Evolutionary conservation across 805 yeast species (phyloP), one percentile per base, ranked within the genome.

Genomic region (Suhomyces tanzawaensis): DNA sequence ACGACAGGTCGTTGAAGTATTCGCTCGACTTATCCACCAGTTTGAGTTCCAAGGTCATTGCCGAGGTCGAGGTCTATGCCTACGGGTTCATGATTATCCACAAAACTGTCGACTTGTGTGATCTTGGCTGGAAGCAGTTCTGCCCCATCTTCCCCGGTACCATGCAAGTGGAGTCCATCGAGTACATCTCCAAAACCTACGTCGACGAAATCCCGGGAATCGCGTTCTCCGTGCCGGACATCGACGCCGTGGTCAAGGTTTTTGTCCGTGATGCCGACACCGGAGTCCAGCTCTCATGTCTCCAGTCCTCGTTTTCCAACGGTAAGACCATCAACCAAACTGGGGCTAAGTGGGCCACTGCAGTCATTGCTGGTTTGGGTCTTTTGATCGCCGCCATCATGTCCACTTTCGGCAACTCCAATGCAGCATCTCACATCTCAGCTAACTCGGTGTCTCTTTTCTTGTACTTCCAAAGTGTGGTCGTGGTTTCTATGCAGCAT

Each of bases 301-400:
- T 88, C 40, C 91, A 85, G 55, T 80, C 87, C 13, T 74, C 75
- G 42, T 80, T 88, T 55, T 53, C 81, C 15, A 88, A 88, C 56
- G 88, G 90, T 25, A 85, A 81, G 52, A 81, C 95, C 2, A 91
- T 88, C 19, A 41, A 40, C 30, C 95, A 87, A 55, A 70, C 48
- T 5, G 62, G 62, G 14, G 56, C 83, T 41, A 84, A 85, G 62
- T 90, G 97, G 97, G 95, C 87, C 28, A 87, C 96, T 14, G 97
- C 97, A 1, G 82, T 83, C 15, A 71, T 89, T 51, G 88, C 95
- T 1, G 96, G 96, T 45, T 60, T 86, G 21, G 96, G 96, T n/a
- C 62, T 90, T 42, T 64, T 89, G 31, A 72, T 82, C 13, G 85
- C 95, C n/a, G 90, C 95, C 4, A 46, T 84, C n/a, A 69, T 88